phyloP scores from a whole-genome alignment of 192 early-diverging fungal genomes.

The Ambispora gerdemannii region DNA sequence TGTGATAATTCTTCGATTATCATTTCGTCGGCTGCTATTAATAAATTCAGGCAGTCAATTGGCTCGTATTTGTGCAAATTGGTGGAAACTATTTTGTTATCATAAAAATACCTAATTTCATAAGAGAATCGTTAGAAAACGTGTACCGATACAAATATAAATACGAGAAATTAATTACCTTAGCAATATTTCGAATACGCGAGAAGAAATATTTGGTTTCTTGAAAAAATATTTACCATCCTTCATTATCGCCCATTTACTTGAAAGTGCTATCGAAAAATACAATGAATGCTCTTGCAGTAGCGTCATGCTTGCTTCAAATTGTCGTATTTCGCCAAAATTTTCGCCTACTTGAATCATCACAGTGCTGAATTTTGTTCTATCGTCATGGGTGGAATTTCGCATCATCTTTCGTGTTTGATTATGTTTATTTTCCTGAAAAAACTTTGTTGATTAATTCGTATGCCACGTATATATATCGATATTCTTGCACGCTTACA shows the following conservation, averaged over 20 bases:
- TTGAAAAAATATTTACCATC: not conserved
- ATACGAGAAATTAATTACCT: not conserved
- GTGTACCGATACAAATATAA: not conserved
- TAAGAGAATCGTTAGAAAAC: too few species aligned
- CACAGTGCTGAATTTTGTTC: too few species aligned
- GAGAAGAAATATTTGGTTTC: not conserved
- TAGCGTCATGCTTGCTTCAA: not conserved
- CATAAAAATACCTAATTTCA: too few species aligned
- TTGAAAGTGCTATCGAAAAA: not conserved
- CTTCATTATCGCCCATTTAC: not conserved
- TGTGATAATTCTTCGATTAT: not conserved
- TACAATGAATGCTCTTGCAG: not conserved
- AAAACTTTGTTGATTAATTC: too few species aligned
- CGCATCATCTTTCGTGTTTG: too few species aligned
- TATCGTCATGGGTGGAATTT: too few species aligned
- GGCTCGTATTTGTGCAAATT: not conserved
- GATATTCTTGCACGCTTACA: too few species aligned
- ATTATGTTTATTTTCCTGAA: too few species aligned
- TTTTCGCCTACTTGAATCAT: not conserved
- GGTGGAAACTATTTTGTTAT: too few species aligned
- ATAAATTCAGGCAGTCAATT: not conserved
- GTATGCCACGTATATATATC: too few species aligned
- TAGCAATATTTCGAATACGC: not conserved
- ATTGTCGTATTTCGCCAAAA: not conserved
- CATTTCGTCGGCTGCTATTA: not conserved